Base-by-base conservation (phyloP, 192 early-diverging fungal species). In the Mortierella antarctica region DNA sequence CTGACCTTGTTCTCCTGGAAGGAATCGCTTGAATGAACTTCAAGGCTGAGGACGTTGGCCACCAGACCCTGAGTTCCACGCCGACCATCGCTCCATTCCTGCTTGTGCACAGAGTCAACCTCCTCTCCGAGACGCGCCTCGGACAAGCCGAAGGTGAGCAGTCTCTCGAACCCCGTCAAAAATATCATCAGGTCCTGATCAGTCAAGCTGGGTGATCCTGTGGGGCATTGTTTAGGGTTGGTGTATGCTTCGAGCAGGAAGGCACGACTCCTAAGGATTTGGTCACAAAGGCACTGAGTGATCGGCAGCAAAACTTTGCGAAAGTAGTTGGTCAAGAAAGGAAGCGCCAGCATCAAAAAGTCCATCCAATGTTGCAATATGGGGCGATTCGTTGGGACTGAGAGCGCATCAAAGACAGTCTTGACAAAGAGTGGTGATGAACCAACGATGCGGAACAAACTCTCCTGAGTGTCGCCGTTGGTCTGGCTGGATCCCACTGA, bases 281-380 rank as follows among this genome's bases (percentile, higher is more conserved):
- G 89, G 57, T 90, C 82, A 57, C 92, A 93, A 8, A 94, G 70
- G 62, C 73, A 86, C 41, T 85, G 84, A 0, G 93, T 73, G 42
- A 93, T 76, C 0, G 93, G 93, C 20, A 90, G 55, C 1, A 95
- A 62, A 11, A 91, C 82, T n/a, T 79, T 71, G 7, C 87, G 75
- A 70, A 95, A 95, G 40, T 84, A 90, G 23, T 81, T 74, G 56
- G 89, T 84, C 13, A 94, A 61, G 46, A 86, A 88, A 1, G 89
- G 89, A 13, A 95, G 82, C 8, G 89, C 86, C 4, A 86, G 69
- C 47, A 90, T 70, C 69, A 94, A 77, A 65, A 94, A 93, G 71
- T 95, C 91, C 76, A 94, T 89, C 93, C 93, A 95, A 56, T 92
- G 83, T 39, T 92, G 90, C 14, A 95, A 67, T 23, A 93, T 82